Evolutionary conservation across 2,329 filamentous ascomycete genomes (phyloP), one percentile per base, ranked within the genome.

Genomic region (Chrysosporium keratinophilum): DNA sequence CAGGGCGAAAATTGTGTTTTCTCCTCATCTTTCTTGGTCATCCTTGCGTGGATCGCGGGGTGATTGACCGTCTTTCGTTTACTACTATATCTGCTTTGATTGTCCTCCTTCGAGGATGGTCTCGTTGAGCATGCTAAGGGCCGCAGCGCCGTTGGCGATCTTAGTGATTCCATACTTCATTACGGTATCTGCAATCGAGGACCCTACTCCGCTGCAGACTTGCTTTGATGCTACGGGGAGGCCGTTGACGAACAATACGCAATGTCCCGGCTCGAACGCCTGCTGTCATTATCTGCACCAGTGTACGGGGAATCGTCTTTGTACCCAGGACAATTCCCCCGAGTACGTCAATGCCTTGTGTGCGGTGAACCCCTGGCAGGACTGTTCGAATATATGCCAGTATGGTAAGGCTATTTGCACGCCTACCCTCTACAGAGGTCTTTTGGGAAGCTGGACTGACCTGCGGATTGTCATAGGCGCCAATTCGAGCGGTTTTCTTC

Each of bases 371-470:
- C 49, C 54, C 9, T 55, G 54, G 54, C n/a, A 37, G 14, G 33
- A 55, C 17, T 55, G 54, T 19, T 55, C 54, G 35, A 55, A 55
- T 49, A 55, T 55, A 33, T 55, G 54, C 41, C 54, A 52, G 35
- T 55, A 55, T 15, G 54, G 54, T 55, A 49, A 47, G 28, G 12
- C n/a, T 43, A 3, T 20, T 31, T 34, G 2, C 23, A 11, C 2
- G 5, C 15, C 14, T 28, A 10, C 12, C 9, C 17, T 43, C 19
- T 15, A 44, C 3, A 10, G 10, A 11, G 5, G n/a, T 23, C 19
- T 50, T 10, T 46, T 15, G 11, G n/a, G n/a, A 10, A 5, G 10
- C 17, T 31, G 3, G 17, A 2, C 53, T 33, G 15, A 44, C 10
- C 34, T 17, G n/a, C 6, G 9, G 20, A 9, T 7, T 19, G 6